Base-by-base conservation (phyloP, 345 rosid genomes). In the Pistacia integerrima region DNA sequence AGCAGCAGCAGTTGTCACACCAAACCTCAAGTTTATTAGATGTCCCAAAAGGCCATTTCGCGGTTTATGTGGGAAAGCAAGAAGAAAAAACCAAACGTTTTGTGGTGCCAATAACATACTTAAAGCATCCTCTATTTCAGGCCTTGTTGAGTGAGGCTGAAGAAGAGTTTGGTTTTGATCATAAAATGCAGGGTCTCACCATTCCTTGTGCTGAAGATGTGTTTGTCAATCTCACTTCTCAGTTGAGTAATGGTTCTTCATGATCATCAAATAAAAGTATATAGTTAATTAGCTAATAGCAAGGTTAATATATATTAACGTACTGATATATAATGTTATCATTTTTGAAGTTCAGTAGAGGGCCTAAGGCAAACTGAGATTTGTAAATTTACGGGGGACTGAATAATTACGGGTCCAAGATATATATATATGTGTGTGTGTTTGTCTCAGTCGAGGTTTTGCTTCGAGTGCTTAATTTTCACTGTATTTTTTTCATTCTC, bases 111-210 rank as follows among this genome's bases (percentile, higher is more conserved):
- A 12, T 83, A 14, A 84, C 85, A 14, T 85, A 65, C 78, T 65
- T 88, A 77, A 83, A 70, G 57, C 78, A 83, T 17, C 83, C 87
- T 66, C 64, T 66, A 18, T 86, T 88, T 48, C 90, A 70, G 66
- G 46, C 72, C 20, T 69, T 84, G 78, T 67, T 86, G 33, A 69
- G 28, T 52, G 70, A 82, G 65, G 83, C 82, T 14, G 79, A 71
- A 73, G 84, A 84, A 63, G 75, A 79, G 70, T 84, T 80, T 41
- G 85, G 84, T 3, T 67, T 41, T 18, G 72, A 77, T 74, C 73
- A 76, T 64, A 74, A 33, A 10, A 82, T 74, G 69, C 80, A 69
- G 2, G 76, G 83, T 12, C 61, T 80, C 13, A 75, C 79, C n/a
- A 62, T 77, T 22, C 75, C 87, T 67, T 55, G 85, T 61, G 62